A percentile compares a stretch with the other conserved stretches of the same genome.
Evolutionary conservation across 768 basidiomycete genomes (phyloP).

Genomic region (Strobilomyces confusus): DNA sequence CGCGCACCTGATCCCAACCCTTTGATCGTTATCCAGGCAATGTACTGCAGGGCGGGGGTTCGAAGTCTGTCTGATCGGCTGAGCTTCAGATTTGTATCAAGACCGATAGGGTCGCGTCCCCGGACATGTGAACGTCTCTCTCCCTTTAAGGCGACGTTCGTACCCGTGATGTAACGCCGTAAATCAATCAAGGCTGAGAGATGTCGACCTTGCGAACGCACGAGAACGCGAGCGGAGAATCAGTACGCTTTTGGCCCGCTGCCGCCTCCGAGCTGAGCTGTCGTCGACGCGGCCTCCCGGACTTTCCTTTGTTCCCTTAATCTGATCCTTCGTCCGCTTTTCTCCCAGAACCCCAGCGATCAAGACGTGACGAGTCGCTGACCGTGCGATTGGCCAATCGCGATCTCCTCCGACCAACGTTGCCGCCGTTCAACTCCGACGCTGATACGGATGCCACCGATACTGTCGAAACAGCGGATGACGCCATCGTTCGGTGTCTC

Average conservation of each 20-base stretch:
- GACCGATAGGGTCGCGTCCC: not conserved
- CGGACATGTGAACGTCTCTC: constrained; percentile 11
- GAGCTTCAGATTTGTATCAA: not conserved
- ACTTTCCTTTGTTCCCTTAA: not conserved
- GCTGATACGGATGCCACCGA: constrained; percentile 8
- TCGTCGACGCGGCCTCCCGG: not conserved
- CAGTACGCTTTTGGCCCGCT: constrained; percentile 6
- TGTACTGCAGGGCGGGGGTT: not conserved
- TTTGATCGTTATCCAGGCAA: not conserved
- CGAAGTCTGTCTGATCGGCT: not conserved
- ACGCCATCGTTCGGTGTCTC: constrained; percentile 12
- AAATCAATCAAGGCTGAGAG: constrained; percentile 9
- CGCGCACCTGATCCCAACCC: constrained; percentile 8
- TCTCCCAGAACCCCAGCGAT: constrained; percentile 5
- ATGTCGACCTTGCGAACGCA: not conserved
- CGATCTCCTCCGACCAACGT: constrained; percentile 2
- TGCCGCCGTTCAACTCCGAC: constrained; percentile 8
- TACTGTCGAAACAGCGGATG: constrained; percentile 11
- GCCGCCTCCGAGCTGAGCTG: not conserved
- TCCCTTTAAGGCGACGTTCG: constrained; percentile 5
- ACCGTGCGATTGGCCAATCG: constrained; percentile 5
- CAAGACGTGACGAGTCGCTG: not conserved
- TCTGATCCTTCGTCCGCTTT: constrained; percentile 5
- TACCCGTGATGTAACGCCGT: constrained; percentile 11
- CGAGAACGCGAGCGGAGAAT: constrained; percentile 13